phyloP scores from a whole-genome alignment of 495 filamentous ascomycete species.

The Clavariopsis aquatica region DNA sequence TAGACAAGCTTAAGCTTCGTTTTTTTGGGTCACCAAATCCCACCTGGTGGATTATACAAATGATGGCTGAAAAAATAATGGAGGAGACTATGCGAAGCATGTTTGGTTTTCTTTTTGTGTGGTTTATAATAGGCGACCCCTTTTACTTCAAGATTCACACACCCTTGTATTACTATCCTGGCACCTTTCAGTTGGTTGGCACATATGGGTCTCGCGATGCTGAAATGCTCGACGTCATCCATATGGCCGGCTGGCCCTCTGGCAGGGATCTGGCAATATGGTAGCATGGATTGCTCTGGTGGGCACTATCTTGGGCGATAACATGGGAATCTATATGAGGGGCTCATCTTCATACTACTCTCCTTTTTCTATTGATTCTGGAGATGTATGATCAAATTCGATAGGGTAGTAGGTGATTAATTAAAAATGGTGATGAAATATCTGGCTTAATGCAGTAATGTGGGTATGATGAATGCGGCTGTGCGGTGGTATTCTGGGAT shows the following conservation, averaged over 20 bases:
- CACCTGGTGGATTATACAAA: neutral
- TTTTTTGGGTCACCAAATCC: neutral
- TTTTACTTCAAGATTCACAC: neutral
- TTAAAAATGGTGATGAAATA: neutral
- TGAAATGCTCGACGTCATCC: slow-evolving; percentile 16
- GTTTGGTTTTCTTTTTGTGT: neutral
- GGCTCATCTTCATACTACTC: neutral
- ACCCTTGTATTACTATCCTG: slow-evolving; percentile 7
- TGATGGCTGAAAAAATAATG: neutral
- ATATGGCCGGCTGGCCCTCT: neutral
- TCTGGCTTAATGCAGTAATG: neutral
- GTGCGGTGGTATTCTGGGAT: neutral
- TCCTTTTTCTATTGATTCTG: neutral
- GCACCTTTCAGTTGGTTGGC: neutral
- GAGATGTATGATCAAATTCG: neutral
- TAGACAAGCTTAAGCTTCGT: neutral
- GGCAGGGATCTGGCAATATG: neutral
- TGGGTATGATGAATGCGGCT: neutral
- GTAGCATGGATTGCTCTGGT: slow-evolving; percentile 1
- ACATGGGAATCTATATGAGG: neutral
- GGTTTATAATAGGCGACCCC: neutral
- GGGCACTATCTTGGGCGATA: neutral
- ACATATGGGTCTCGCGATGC: slow-evolving; percentile 5
- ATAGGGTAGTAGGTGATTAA: neutral
- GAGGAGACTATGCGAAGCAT: neutral